Conservation (phyloP, 2,329 filamentous ascomycete species). For the Diaporthe ilicicola region DNA sequence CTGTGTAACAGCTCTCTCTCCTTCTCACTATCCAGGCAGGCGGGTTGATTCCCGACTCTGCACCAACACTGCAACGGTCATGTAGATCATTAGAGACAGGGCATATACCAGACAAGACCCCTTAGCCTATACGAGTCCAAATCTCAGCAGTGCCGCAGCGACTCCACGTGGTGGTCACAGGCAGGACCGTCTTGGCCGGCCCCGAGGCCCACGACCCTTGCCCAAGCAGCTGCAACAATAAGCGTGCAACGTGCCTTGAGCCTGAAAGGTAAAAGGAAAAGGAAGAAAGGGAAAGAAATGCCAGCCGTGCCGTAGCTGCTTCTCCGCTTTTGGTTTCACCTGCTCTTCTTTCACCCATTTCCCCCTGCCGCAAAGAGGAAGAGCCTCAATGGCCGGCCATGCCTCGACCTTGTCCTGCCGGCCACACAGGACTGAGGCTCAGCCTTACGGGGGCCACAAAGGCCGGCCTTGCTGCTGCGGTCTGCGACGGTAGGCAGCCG, state of each 20-base stretch:
- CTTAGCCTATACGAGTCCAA: too few relatives aligned
- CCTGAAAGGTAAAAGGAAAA: not conserved
- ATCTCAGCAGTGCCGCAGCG: not conserved
- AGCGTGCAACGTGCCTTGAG: not conserved
- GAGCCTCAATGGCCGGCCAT: constrained; percentile 5
- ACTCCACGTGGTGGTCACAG: constrained; percentile 18
- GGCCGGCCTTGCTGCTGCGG: constrained; percentile 2
- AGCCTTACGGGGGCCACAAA: constrained; percentile 20
- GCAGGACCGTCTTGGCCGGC: constrained; percentile 6
- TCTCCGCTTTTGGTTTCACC: constrained; percentile 24
- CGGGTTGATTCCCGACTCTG: not conserved
- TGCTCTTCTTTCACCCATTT: not conserved
- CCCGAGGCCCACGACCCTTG: not conserved
- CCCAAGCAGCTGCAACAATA: not conserved
- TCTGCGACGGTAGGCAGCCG: not conserved
- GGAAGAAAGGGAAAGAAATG: constrained; percentile 1
- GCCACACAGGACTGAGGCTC: constrained; percentile 1
- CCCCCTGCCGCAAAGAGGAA: not conserved
- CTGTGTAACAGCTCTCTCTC: too few relatives aligned
- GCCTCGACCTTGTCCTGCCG: constrained; percentile 1
- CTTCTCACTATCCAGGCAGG: too few relatives aligned
- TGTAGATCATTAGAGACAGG: not conserved
- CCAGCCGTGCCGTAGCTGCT: not conserved
- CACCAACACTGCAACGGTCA: not conserved
- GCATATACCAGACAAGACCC: not conserved